A percentile compares a stretch with the other conserved stretches of the same genome.
phyloP scores from a whole-genome alignment of 345 rosid genomes.

The Gossypium turneri region DNA sequence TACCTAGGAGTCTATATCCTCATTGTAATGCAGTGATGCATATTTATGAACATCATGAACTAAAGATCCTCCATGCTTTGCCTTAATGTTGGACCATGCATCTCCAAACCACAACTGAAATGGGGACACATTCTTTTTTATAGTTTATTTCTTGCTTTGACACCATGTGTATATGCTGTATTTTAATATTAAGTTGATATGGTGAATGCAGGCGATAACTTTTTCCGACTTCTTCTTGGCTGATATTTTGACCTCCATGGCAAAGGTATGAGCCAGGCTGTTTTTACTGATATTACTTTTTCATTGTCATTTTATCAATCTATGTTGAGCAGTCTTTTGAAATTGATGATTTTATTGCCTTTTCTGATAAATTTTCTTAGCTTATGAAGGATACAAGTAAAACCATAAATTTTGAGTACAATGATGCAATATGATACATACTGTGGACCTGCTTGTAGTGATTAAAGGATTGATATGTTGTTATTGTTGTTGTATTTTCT shows the following conservation, averaged over 20 bases:
- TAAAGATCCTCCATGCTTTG: not conserved
- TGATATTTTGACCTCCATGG: constrained; percentile 89
- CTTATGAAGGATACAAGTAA: not conserved
- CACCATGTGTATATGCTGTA: not conserved
- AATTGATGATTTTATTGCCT: not conserved
- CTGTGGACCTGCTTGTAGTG: not conserved
- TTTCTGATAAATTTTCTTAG: not conserved
- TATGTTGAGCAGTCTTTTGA: not conserved
- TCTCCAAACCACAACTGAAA: not conserved
- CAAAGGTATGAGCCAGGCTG: constrained; percentile 51
- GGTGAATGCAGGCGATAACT: constrained; percentile 58
- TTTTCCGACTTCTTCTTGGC: constrained; percentile 92
- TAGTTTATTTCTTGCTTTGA: not conserved
- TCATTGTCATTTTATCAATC: not conserved
- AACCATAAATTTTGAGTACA: not conserved
- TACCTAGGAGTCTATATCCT: not conserved
- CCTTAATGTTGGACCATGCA: not conserved
- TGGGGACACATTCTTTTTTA: not conserved
- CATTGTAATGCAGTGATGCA: not conserved
- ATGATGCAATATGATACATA: not conserved
- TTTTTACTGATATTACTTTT: not conserved
- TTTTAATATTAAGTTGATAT: not conserved
- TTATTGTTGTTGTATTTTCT: not conserved
- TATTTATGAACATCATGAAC: not conserved
- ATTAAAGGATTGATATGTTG: not conserved